A percentile compares a stretch with the other conserved stretches of the same genome.
These are phyloP conservation scores for Colletotrichum musae DNA, from an alignment of 2,329 filamentous ascomycete species.

Conservation along the genomic window DNA sequence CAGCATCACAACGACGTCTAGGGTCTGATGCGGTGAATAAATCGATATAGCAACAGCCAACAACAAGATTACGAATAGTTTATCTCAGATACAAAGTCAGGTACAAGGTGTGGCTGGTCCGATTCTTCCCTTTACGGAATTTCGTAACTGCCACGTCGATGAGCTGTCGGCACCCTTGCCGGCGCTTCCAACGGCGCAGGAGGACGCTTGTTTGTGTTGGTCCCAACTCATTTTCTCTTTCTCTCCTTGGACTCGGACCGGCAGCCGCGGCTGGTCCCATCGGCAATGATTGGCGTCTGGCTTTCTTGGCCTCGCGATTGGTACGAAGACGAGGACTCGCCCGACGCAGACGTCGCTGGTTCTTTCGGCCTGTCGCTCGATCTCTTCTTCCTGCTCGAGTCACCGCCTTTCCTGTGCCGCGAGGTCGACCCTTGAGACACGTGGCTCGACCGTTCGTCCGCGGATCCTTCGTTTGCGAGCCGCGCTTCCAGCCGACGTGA, in stretches of 20 bases:
- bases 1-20: too few species aligned
- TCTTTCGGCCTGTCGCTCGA: conserved; percentile 13
- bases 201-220: not conserved
- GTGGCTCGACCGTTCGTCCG: conserved; percentile 11
- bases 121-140: too few species aligned
- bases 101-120: too few species aligned
- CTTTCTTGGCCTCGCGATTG: not conserved
- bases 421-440: not conserved
- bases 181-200: not conserved
- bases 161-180: not conserved
- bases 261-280: conserved; percentile 9
- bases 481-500: conserved; percentile 16
- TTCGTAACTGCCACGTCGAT: not conserved
- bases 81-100: too few species aligned
- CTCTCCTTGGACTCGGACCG: conserved; percentile 19
- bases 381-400: conserved; percentile 16
- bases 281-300: not conserved
- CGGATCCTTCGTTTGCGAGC: conserved; percentile 14
- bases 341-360: not conserved
- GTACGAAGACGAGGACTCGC: conserved; percentile 16
- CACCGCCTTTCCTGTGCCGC: conserved; percentile 18
- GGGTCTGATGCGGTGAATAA: too few species aligned
- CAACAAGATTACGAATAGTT: too few species aligned
- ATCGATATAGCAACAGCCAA: too few species aligned
- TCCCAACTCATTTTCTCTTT: not conserved